Conservation (phyloP, 2,329 filamentous ascomycete genomes). For the Fusarium sp. region DNA sequence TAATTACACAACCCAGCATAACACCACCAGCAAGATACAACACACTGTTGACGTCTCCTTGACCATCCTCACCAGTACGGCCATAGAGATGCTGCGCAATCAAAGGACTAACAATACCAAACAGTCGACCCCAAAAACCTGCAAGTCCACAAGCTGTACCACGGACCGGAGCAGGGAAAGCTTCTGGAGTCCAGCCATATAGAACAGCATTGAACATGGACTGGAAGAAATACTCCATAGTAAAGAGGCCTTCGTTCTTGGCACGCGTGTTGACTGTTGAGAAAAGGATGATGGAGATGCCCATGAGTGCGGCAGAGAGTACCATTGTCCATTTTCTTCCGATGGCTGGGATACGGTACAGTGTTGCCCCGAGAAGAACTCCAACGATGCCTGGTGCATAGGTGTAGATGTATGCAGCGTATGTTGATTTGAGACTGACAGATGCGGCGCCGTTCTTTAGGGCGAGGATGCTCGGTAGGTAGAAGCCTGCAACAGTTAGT, state of each 20-base stretch:
- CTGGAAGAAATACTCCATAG: conserved; percentile 58
- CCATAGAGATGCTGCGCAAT: conserved; percentile 61
- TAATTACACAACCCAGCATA: conserved; percentile 63
- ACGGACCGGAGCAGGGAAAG: conserved; percentile 65
- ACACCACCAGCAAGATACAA: conserved; percentile 67
- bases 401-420: conserved; percentile 65
- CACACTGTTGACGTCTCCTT: conserved; percentile 59
- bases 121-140: conserved; percentile 68
- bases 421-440: conserved; percentile 58
- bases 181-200: conserved; percentile 65
- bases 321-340: conserved; percentile 57
- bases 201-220: conserved; percentile 52
- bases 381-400: conserved; percentile 64
- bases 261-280: conserved; percentile 54
- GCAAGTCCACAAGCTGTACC: conserved; percentile 68
- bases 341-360: conserved; percentile 53
- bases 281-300: conserved; percentile 59
- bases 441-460: conserved; percentile 60
- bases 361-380: conserved; percentile 58
- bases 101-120: conserved; percentile 67
- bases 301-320: conserved; percentile 57
- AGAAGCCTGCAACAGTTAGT: conserved; percentile 44
- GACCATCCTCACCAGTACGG: conserved; percentile 37
- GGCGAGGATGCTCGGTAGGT: conserved; percentile 61
- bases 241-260: conserved; percentile 53